These are phyloP conservation scores for Curvularia spicifera DNA, from an alignment of 2,329 filamentous ascomycete species.

Conservation along the genomic window DNA sequence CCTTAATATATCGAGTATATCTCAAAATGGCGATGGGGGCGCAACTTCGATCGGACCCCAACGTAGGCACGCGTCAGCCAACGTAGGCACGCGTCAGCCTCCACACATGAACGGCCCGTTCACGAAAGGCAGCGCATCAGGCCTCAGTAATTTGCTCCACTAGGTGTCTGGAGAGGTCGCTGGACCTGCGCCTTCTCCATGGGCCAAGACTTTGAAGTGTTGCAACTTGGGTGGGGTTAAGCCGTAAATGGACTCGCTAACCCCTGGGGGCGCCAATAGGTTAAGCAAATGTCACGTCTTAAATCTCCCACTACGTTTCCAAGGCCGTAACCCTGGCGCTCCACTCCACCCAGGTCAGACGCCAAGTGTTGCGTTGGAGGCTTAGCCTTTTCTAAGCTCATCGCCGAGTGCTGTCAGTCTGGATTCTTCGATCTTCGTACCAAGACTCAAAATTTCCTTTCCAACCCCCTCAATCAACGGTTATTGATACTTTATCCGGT, in stretches of 20 bases:
- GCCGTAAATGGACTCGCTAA: constrained; percentile 24
- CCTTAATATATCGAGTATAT: background rate
- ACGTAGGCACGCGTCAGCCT: constrained; percentile 28
- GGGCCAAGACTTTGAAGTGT: constrained; percentile 33
- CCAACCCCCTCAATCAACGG: constrained; percentile 23
- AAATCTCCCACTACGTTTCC: constrained; percentile 25
- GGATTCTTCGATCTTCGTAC: constrained; percentile 20
- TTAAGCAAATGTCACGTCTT: constrained; percentile 26
- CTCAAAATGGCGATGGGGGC: background rate
- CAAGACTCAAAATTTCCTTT: constrained; percentile 29
- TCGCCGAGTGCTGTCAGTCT: constrained; percentile 27
- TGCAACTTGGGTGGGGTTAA: constrained; percentile 41
- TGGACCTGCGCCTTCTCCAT: constrained; percentile 12
- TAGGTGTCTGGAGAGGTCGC: constrained; percentile 12
- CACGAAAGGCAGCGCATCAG: constrained; percentile 24
- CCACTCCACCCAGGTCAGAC: constrained; percentile 31
- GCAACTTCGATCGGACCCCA: constrained; percentile 10
- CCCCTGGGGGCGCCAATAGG: constrained; percentile 22
- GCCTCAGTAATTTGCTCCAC: constrained; percentile 15
- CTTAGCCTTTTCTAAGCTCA: constrained; percentile 41
- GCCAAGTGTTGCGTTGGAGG: constrained; percentile 38
- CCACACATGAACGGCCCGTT: constrained; percentile 24
- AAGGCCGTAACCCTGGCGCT: constrained; percentile 16
- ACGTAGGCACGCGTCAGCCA: constrained; percentile 28
- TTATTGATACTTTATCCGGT: constrained; percentile 22